A percentile compares a stretch with the other conserved stretches of the same genome.
Evolutionary conservation across 1,284 basidiomycete genomes (phyloP).

Genomic region (Trametes versicolor): DNA sequence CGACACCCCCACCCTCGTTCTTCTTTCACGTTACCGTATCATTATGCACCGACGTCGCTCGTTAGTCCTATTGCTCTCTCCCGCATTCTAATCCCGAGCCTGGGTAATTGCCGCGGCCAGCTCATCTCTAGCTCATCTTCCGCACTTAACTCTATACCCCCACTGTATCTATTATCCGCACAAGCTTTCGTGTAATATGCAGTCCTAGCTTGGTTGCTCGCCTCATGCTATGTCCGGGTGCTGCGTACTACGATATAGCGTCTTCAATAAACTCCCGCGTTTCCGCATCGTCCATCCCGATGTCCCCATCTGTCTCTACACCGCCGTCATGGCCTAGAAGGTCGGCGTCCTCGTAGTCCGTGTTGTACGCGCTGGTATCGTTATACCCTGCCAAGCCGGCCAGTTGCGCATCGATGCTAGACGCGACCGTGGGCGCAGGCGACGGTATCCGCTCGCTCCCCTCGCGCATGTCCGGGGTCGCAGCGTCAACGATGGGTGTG

Average conservation of each 20-base stretch:
- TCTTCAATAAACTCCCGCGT: conserved; percentile 23
- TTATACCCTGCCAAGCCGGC: conserved; percentile 36
- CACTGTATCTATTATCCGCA: conserved; percentile 34
- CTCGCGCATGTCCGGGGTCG: conserved; percentile 26
- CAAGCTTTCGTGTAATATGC: conserved; percentile 21
- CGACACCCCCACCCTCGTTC: conserved; percentile 4
- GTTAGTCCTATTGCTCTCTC: conserved; percentile 18
- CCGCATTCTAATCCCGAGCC: conserved; percentile 9
- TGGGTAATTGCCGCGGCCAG: conserved; percentile 18
- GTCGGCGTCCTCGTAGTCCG: conserved; percentile 41
- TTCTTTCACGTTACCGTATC: conserved; percentile 19
- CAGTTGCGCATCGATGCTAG: conserved; percentile 52
- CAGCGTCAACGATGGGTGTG: conserved; percentile 5
- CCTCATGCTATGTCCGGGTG: background rate
- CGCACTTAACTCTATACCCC: conserved; percentile 18
- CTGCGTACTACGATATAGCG: conserved; percentile 12
- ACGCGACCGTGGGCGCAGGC: conserved; percentile 59
- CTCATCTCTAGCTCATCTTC: conserved; percentile 21
- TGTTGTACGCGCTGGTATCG: conserved; percentile 47
- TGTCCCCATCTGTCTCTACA: conserved; percentile 35
- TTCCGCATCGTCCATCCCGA: conserved; percentile 36
- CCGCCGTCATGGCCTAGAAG: conserved; percentile 16
- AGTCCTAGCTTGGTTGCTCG: conserved; percentile 10
- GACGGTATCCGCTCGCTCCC: conserved; percentile 50
- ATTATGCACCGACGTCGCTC: conserved; percentile 26